A percentile compares a stretch with the other conserved stretches of the same genome.
Evolutionary conservation across 1,284 basidiomycete species (phyloP).

Genomic region (Malassezia pachydermatis): DNA sequence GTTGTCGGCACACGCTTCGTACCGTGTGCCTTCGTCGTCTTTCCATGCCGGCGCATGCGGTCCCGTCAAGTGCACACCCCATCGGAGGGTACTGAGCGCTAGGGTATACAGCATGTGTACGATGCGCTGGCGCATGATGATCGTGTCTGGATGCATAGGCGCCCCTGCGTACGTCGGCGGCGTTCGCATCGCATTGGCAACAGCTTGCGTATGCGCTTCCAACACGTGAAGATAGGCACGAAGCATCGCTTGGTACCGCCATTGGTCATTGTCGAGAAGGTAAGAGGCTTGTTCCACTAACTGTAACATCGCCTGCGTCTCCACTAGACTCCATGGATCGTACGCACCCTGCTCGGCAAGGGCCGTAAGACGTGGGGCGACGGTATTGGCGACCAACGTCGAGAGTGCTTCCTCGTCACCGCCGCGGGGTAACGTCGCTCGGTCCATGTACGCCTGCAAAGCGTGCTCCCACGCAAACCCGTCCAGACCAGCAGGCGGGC

Average conservation of each 20-base stretch:
- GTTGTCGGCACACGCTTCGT: slow-evolving; percentile 2
- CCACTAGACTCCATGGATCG: slow-evolving; percentile 21
- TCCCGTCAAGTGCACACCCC: slow-evolving; percentile 6
- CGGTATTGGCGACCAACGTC: slow-evolving; percentile 23
- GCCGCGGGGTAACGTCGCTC: slow-evolving; percentile 9
- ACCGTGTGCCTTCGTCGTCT: neutral
- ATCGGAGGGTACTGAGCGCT: slow-evolving; percentile 6
- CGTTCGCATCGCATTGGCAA: slow-evolving; percentile 1
- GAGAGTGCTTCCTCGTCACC: slow-evolving; percentile 35
- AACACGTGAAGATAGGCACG: slow-evolving; percentile 14
- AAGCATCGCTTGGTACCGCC: slow-evolving; percentile 18
- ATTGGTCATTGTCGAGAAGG: slow-evolving; percentile 19
- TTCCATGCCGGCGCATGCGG: slow-evolving; percentile 12
- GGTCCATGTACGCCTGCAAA: slow-evolving; percentile 7
- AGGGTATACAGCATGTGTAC: neutral
- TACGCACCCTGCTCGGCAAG: slow-evolving; percentile 22
- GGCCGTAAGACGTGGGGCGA: slow-evolving; percentile 21
- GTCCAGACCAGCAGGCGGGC: neutral
- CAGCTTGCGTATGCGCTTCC: neutral
- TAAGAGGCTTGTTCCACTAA: slow-evolving; percentile 22
- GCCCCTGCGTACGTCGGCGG: neutral
- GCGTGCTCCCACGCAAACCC: slow-evolving; percentile 16
- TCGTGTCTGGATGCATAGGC: slow-evolving; percentile 10
- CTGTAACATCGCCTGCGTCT: slow-evolving; percentile 20
- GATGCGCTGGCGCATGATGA: neutral